Base-by-base conservation (phyloP, 169 alveolate genomes). In the Eimeria tenella region DNA sequence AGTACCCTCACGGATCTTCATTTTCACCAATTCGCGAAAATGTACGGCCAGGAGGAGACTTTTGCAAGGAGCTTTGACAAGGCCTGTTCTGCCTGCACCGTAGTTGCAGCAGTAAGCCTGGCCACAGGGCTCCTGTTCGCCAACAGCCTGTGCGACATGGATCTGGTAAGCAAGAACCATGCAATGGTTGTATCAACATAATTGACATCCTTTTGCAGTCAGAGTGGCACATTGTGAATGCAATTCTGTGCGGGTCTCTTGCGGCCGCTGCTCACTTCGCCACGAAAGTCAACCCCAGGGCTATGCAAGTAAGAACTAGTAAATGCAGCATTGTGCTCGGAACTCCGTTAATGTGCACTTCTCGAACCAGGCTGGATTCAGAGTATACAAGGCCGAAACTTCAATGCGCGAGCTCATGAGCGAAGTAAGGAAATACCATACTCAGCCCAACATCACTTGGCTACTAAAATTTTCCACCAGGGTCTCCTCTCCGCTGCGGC, bases 61-160 rank as follows among this genome's bases (percentile, higher is more conserved):
- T 84, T 84, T 77, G 23, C 63, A 60, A 84, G 91, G 79, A 58
- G 91, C 53, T 84, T 31, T 42, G 91, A 84, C 79, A 52, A 84
- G 79, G 91, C 91, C 63, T 15, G 52, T 84, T 49, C 79, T 84
- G 81, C 21, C 91, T 84, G 91, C 91, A 84, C 65, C 52, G 79
- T 63, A 52, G 79, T 60, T 62, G 91, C 91, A 84, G 91, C 91
- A 84, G 91, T 84, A 49, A 84, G 91, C 91, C 75, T 84, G 25
- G 81, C 50, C 52, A 84, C 91, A 25, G 52, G 91, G n/a, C 91
- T 84, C 65, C 79, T 84, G 91, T 60, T 84, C 55, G 62, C 91
- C n/a, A 84, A 62, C 79, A 84, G 91, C 65, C 62, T 84, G 91
- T 84, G 79, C 63, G 91, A 84, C 91, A 84, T 84, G 91, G 91